These are phyloP conservation scores for Kodamaea suecica DNA, from an alignment of 1,139 yeast species.

Conservation along the genomic window DNA sequence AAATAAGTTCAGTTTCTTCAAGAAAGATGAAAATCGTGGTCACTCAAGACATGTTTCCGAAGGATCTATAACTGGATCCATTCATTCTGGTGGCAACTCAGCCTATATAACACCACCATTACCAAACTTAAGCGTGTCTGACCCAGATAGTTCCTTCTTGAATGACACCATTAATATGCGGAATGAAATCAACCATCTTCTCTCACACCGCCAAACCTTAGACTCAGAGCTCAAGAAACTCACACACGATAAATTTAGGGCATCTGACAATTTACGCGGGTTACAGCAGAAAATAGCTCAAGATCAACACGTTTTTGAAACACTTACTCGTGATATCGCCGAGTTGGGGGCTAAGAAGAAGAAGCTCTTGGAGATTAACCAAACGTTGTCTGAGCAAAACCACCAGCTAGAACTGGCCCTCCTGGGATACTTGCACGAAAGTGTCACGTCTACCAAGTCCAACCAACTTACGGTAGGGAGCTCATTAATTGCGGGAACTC, in stretches of 20 bases:
- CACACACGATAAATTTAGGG: conserved; percentile 26
- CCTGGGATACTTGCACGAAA: neutral
- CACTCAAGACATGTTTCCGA: conserved; percentile 45
- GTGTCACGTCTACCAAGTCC: conserved; percentile 1
- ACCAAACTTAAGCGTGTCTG: conserved; percentile 17
- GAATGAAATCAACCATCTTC: conserved; percentile 2
- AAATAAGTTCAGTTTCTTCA: conserved; percentile 36
- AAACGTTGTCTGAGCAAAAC: conserved; percentile 25
- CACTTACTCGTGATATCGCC: conserved; percentile 27
- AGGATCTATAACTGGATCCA: conserved; percentile 37
- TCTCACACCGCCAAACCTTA: conserved; percentile 15
- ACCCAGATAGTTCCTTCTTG: neutral
- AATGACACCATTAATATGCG: neutral
- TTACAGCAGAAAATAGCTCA: conserved; percentile 8
- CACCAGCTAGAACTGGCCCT: conserved; percentile 18
- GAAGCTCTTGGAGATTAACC: conserved; percentile 24
- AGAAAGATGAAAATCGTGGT: conserved; percentile 21
- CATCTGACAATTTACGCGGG: conserved; percentile 27
- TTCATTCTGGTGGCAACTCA: conserved; percentile 21
- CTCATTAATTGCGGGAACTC: conserved; percentile 17
- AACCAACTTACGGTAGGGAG: neutral
- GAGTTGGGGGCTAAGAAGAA: conserved; percentile 28
- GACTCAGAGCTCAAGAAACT: conserved; percentile 30
- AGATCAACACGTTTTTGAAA: conserved; percentile 23
- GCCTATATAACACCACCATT: conserved; percentile 48